These are phyloP conservation scores for Citrus australasica DNA, from an alignment of 345 rosid genomes.

Conservation along the genomic window DNA sequence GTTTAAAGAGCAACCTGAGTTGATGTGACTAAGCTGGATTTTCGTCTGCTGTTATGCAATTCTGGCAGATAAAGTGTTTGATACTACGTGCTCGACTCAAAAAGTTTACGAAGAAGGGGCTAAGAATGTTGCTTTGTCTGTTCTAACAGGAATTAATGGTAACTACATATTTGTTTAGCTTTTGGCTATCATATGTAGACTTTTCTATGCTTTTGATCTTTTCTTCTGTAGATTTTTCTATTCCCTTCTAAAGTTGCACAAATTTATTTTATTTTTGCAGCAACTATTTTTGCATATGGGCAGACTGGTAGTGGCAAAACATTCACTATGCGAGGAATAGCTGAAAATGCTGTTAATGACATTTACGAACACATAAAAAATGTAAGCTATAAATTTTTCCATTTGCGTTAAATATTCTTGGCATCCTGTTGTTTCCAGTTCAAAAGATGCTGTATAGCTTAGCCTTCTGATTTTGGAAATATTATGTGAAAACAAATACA, in stretches of 20 bases:
- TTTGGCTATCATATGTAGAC: not conserved
- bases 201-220: not conserved
- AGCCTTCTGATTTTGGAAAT: not conserved
- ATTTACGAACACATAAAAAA: slow-evolving; percentile 64
- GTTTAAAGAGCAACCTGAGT: not conserved
- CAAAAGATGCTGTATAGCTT: not conserved
- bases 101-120: slow-evolving; percentile 90
- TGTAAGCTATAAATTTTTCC: slow-evolving; percentile 31
- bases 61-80: slow-evolving; percentile 74
- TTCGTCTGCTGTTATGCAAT: not conserved
- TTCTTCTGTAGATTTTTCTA: not conserved
- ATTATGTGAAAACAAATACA: not conserved
- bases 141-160: slow-evolving; percentile 90
- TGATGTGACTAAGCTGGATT: not conserved
- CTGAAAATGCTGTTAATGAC: slow-evolving; percentile 69
- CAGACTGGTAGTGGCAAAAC: slow-evolving; percentile 96
- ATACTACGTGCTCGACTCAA: slow-evolving; percentile 57
- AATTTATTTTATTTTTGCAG: slow-evolving; percentile 38
- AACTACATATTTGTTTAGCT: slow-evolving; percentile 3
- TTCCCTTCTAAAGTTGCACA: not conserved
- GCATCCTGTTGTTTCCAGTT: not conserved
- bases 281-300: slow-evolving; percentile 90
- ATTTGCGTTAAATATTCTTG: not conserved
- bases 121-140: slow-evolving; percentile 84
- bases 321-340: slow-evolving; percentile 86